phyloP scores from a whole-genome alignment of 768 basidiomycete genomes.

The Boletellus sp. region DNA sequence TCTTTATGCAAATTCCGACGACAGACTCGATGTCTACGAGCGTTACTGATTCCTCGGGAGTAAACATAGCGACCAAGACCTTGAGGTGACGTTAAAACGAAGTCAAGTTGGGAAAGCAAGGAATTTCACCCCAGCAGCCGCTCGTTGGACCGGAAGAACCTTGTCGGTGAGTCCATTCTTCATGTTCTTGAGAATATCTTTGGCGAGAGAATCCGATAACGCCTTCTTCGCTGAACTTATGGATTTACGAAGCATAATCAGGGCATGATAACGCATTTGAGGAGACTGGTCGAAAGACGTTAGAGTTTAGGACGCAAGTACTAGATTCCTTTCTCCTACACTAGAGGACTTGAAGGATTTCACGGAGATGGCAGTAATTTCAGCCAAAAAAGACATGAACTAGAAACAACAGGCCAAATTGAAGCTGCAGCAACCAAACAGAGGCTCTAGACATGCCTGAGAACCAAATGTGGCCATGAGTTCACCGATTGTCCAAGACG shows the following conservation, averaged over 20 bases:
- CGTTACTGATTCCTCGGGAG: conserved; percentile 50
- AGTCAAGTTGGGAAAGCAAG: conserved; percentile 1
- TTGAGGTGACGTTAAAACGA: conserved; percentile 26
- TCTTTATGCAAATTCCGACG: conserved; percentile 61
- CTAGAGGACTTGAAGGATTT: conserved; percentile 70
- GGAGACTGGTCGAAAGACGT: conserved; percentile 50
- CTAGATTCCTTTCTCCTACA: conserved; percentile 41
- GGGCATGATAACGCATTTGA: conserved; percentile 77
- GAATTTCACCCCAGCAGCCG: conserved; percentile 63
- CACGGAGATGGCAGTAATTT: conserved; percentile 63
- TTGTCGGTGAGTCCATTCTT: conserved; percentile 75
- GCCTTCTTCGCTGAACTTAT: conserved; percentile 79
- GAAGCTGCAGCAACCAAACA: neutral
- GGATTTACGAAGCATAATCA: conserved; percentile 74
- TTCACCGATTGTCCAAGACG: conserved; percentile 84
- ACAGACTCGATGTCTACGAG: conserved; percentile 76
- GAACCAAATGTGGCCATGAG: conserved; percentile 81
- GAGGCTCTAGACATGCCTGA: conserved; percentile 53
- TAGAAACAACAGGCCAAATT: conserved; percentile 29
- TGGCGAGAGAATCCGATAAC: conserved; percentile 70
- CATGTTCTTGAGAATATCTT: conserved; percentile 84
- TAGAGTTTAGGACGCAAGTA: conserved; percentile 2
- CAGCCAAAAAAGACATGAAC: conserved; percentile 95
- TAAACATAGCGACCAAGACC: conserved; percentile 58
- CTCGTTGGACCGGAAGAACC: conserved; percentile 80